Percentiles rank a stretch among this genome's conserved stretches.
Conservation (phyloP, 805 yeast species). For the Nakazawaea sp. region DNA sequence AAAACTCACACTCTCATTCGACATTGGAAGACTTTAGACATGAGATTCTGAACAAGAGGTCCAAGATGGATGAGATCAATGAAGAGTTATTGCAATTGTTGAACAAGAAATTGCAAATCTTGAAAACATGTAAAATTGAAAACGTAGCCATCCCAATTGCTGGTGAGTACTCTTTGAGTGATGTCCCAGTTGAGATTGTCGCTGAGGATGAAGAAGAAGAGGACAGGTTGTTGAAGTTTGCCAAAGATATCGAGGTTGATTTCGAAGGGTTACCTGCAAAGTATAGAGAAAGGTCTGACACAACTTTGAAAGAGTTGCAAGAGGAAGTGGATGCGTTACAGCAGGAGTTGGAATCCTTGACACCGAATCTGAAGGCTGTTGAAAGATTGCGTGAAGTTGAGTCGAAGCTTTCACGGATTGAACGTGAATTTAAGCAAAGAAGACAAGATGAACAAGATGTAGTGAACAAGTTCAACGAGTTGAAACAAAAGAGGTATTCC, state of each 20-base stretch:
- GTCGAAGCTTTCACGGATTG: constrained; percentile 49
- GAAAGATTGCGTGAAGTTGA: constrained; percentile 71
- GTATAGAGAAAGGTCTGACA: constrained; percentile 24
- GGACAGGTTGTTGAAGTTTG: constrained; percentile 20
- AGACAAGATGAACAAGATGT: constrained; percentile 54
- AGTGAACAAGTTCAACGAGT: constrained; percentile 46
- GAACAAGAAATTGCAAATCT: constrained; percentile 47
- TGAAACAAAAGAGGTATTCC: constrained; percentile 54
- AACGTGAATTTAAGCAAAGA: constrained; percentile 55
- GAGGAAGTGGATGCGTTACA: constrained; percentile 27
- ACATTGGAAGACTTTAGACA: constrained; percentile 20
- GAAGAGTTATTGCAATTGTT: constrained; percentile 48
- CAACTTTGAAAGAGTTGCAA: constrained; percentile 27
- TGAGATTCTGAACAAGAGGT: constrained; percentile 23
- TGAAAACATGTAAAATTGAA: constrained; percentile 72
- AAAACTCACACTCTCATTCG: constrained; percentile 5
- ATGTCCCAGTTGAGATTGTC: constrained; percentile 52
- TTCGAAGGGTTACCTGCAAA: constrained; percentile 38
- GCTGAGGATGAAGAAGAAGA: constrained; percentile 27
- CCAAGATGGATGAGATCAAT: constrained; percentile 33
- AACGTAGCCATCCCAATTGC: constrained; percentile 56
- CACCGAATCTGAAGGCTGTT: constrained; percentile 79
- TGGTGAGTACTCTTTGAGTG: constrained; percentile 54
- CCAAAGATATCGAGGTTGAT: constrained; percentile 48
- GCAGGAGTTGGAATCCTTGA: constrained; percentile 37